Conservation (phyloP, 140 eudicot species). For the Oenanthe javanica region DNA sequence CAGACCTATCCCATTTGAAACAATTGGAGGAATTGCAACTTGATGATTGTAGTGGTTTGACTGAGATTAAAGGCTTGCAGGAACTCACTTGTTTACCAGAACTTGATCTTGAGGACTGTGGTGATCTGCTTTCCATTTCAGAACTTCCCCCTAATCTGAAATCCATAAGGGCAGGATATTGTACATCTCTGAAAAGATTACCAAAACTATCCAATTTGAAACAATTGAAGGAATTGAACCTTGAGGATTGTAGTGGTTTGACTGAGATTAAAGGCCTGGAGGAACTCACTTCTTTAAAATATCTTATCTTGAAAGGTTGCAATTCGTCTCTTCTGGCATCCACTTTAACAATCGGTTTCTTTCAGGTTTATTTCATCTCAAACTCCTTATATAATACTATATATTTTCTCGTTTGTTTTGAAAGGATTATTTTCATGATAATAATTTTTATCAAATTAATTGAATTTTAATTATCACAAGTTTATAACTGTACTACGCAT, state of each 20-base stretch:
- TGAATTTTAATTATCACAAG: no score
- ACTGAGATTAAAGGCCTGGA: not conserved
- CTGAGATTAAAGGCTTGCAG: not conserved
- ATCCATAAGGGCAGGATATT: not conserved
- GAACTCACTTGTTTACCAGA: not conserved
- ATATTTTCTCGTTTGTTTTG: no score
- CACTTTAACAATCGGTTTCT: not conserved
- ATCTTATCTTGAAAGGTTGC: not conserved
- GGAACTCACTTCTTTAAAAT: not conserved
- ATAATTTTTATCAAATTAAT: no score
- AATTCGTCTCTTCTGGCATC: not conserved
- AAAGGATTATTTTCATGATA: no score
- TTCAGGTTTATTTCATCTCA: not conserved
- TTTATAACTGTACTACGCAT: no score
- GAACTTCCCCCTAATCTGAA: not conserved
- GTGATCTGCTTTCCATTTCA: not conserved
- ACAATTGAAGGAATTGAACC: not conserved
- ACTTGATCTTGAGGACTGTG: not conserved
- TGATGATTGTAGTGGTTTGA: not conserved
- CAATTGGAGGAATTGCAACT: not conserved
- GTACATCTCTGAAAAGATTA: not conserved
- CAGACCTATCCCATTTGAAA: not conserved
- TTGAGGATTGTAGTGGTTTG: not conserved
- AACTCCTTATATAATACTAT: no score
- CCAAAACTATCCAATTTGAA: not conserved